These are phyloP conservation scores for Amanita fuliginea DNA, from an alignment of 768 basidiomycete genomes.

Conservation along the genomic window DNA sequence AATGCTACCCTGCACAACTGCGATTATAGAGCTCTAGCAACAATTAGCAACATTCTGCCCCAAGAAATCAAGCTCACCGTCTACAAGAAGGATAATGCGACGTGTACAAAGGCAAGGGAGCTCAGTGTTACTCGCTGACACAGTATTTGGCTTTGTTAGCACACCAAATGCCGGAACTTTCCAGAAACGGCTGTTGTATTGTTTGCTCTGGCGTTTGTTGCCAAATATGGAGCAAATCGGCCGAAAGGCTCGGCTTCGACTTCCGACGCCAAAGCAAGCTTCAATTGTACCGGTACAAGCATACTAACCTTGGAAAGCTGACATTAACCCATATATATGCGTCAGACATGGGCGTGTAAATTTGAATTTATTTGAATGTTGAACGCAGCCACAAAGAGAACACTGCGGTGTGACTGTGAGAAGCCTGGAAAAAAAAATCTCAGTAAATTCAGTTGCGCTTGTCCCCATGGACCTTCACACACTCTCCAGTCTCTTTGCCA, in stretches of 20 bases:
- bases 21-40: neutral
- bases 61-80: neutral
- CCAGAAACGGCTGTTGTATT: neutral
- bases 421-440: conserved; percentile 4
- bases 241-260: too few relatives aligned
- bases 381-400: neutral
- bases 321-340: too few relatives aligned
- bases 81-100: neutral
- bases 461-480: conserved; percentile 54
- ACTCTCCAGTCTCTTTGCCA: conserved; percentile 68
- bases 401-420: neutral
- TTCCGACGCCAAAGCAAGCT: too few relatives aligned
- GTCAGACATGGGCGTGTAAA: too few relatives aligned
- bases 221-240: neutral
- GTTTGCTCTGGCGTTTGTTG: neutral
- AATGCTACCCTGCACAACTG: neutral
- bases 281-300: too few relatives aligned
- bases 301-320: too few relatives aligned
- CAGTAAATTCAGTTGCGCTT: neutral
- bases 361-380: neutral
- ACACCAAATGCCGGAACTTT: neutral
- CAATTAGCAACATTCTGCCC: neutral
- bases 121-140: neutral
- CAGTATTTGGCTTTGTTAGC: neutral
- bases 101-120: neutral